These are phyloP conservation scores for Akanthomyces uredinophilus DNA, from an alignment of 2,329 filamentous ascomycete genomes.

Conservation along the genomic window DNA sequence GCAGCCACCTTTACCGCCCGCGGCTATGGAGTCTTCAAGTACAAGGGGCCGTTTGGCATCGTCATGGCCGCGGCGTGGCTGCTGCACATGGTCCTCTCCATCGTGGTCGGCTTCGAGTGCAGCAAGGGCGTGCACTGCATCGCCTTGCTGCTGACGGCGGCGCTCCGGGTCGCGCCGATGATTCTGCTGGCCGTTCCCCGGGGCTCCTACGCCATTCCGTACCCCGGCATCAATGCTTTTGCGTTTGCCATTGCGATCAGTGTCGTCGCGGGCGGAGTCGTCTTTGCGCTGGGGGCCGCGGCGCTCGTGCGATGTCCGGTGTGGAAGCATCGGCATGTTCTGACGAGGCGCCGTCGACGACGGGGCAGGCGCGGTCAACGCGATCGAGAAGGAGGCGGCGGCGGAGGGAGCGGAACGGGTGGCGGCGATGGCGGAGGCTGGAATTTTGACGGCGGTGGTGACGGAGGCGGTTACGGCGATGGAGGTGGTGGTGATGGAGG, in stretches of 20 bases:
- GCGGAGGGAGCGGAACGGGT: neutral
- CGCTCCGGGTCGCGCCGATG: constrained; percentile 2
- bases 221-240: neutral
- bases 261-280: neutral
- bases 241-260: constrained; percentile 4
- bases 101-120: constrained; percentile 3
- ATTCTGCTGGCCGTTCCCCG: neutral
- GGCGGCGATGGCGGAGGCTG: constrained; percentile 9
- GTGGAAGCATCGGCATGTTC: neutral
- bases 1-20: neutral
- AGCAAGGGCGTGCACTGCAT: constrained; percentile 6
- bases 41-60: neutral
- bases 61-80: constrained; percentile 6
- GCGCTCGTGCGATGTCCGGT: constrained; percentile 4
- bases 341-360: neutral
- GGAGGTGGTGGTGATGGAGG: constrained; percentile 2
- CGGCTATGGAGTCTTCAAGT: neutral
- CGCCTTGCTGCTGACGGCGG: neutral
- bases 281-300: constrained; percentile 2
- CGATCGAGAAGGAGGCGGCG: neutral
- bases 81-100: constrained; percentile 6
- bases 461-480: neutral
- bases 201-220: neutral
- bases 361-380: neutral
- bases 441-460: constrained; percentile 3